Base-by-base conservation (phyloP, 2,329 filamentous ascomycete genomes). In the Talaromyces sp. region DNA sequence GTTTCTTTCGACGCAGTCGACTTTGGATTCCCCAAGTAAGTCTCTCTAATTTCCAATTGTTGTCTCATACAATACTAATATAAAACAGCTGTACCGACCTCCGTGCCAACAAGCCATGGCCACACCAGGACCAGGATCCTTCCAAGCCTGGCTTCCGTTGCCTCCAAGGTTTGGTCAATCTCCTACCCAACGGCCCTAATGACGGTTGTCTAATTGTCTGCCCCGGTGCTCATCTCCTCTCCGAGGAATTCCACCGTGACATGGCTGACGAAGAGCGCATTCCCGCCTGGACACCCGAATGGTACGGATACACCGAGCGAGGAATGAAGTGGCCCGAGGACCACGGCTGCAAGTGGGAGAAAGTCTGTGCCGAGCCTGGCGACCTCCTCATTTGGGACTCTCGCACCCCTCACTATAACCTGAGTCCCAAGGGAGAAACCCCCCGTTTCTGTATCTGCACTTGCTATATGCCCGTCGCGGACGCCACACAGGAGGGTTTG, bases 351-450 rank as follows among this genome's bases (percentile, higher is more conserved):
- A 72, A 76, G 62, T 65, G 77, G n/a, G 51, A 76, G 43, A 82
- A 83, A 71, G 69, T 81, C 5, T 71, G 74, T 59, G 71, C 76
- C 13, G 80, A 79, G n/a, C 76, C 79, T 10, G 80, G 80, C 2
- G 80, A 81, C 63, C 70, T 82, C 64, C 74, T 82, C 1, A 70
- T 82, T 7, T 81, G 81, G 81, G 81, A 83, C 67, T 79, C 78
- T 8, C 72, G 83, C 4, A 80, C 80, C 0, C 78, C 83, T 60
- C 82, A 85, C 70, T 84, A 80, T 68, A 76, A 74, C 76, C 2
- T 74, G 77, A 8, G 74, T 77, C 63, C 73, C 72, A 11, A 69
- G 77, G 17, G 72, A 75, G 36, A 73, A 77, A 47, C 43, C 10
- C 43, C 43, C 56, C 71, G 78, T 11, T 69, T 75, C 36, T 72